Evolutionary conservation across 139 green algal species (phyloP).

Genomic region (Closterium sp.): DNA sequence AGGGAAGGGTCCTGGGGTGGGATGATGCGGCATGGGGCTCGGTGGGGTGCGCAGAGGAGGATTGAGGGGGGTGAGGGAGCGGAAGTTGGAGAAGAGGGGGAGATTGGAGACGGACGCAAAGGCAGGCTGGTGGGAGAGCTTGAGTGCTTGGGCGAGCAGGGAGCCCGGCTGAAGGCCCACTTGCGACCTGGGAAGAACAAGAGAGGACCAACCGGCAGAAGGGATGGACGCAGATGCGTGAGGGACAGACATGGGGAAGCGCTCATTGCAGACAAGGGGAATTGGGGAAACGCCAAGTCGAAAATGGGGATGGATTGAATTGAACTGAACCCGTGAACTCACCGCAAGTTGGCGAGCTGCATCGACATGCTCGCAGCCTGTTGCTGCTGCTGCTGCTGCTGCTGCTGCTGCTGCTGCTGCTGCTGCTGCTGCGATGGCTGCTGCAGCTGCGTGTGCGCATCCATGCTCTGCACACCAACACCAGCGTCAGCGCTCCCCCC

Average conservation of each 20-base stretch:
- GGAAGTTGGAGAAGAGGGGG: neutral
- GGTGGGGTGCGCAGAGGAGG: neutral
- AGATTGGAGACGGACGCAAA: neutral
- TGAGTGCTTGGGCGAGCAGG: neutral
- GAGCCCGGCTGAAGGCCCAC: neutral
- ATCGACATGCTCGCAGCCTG: neutral
- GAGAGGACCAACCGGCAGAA: neutral
- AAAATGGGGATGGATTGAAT: too few species aligned
- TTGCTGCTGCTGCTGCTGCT: neutral
- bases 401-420: neutral
- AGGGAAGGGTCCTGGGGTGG: neutral
- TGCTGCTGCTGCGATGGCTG: neutral
- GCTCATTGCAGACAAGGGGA: too few species aligned
- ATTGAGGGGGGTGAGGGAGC: neutral
- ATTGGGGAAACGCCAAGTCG: too few species aligned
- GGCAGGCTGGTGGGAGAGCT: neutral
- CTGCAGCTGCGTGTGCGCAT: neutral
- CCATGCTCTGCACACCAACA: neutral
- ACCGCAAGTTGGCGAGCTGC: neutral
- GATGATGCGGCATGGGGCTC: neutral
- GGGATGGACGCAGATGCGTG: too few species aligned
- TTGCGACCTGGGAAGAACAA: neutral
- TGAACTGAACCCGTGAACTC: neutral
- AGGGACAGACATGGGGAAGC: too few species aligned
- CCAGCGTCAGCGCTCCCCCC: too few species aligned